Evolutionary conservation across 768 basidiomycete species (phyloP).

Genomic region (Polyporus arcularius): DNA sequence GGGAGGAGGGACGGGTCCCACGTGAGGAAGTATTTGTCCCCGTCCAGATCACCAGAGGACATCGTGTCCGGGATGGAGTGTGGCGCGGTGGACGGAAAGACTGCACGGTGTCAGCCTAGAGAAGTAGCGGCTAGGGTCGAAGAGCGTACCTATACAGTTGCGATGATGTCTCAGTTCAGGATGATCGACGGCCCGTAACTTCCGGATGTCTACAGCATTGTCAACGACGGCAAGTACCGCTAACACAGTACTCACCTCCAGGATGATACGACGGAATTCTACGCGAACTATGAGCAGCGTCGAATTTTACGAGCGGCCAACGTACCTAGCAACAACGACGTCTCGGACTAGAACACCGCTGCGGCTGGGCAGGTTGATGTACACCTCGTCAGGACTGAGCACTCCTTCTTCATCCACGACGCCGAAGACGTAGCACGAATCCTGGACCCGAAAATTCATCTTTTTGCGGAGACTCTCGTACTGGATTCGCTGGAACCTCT

Average conservation of each 20-base stretch:
- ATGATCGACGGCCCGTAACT: conserved; percentile 7
- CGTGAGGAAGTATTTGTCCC: conserved; percentile 16
- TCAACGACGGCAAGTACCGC: neutral
- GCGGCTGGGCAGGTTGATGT: conserved; percentile 19
- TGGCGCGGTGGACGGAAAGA: conserved; percentile 15
- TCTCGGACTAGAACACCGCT: conserved; percentile 10
- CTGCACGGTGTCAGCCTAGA: neutral
- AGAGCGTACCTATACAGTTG: conserved; percentile 10
- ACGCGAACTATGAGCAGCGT: neutral
- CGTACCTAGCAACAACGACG: conserved; percentile 11
- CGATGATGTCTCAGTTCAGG: conserved; percentile 9
- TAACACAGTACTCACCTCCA: conserved; percentile 3
- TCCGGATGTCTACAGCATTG: conserved; percentile 5
- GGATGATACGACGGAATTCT: conserved; percentile 20
- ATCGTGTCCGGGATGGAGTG: conserved; percentile 18
- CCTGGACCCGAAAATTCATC: conserved; percentile 13
- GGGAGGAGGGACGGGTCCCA: conserved; percentile 19
- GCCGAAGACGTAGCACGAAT: conserved; percentile 16
- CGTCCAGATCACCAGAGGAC: conserved; percentile 21
- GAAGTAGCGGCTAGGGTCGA: too few species aligned
- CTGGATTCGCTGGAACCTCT: conserved; percentile 12
- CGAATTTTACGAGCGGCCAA: too few species aligned
- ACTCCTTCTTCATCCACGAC: conserved; percentile 21
- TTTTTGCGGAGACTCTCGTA: conserved; percentile 13
- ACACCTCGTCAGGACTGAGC: conserved; percentile 17